Conservation (phyloP, 768 basidiomycete genomes). For the Rubroboletus satanas region DNA sequence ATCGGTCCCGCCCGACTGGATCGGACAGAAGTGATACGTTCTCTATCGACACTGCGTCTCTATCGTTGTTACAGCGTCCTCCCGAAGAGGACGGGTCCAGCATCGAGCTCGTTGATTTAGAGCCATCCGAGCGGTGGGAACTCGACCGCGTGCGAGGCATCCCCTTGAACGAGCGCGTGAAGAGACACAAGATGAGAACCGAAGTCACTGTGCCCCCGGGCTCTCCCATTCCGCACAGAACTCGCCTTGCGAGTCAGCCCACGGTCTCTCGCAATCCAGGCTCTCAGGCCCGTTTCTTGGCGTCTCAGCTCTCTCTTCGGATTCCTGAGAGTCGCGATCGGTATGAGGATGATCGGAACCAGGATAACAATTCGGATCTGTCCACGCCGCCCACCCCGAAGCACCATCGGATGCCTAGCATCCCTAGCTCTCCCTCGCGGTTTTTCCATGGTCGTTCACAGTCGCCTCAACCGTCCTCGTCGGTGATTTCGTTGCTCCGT, state of each 20-base stretch:
- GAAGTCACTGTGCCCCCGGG: conserved; percentile 20
- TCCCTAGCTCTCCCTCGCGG: conserved; percentile 30
- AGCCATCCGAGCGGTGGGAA: conserved; percentile 41
- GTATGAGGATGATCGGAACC: conserved; percentile 30
- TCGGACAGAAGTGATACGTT: conserved; percentile 25
- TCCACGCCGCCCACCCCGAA: conserved; percentile 33
- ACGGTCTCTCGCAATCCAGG: conserved; percentile 24
- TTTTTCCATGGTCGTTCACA: conserved; percentile 31
- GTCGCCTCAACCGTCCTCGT: conserved; percentile 33
- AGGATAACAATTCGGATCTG: conserved; percentile 30
- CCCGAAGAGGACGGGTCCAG: conserved; percentile 47
- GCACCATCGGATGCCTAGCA: conserved; percentile 28
- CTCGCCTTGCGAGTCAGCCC: conserved; percentile 29
- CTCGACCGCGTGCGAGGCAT: conserved; percentile 42
- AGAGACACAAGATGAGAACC: conserved; percentile 34
- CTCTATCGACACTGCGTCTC: conserved; percentile 18
- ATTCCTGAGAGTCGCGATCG: conserved; percentile 32
- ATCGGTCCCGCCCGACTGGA: conserved; percentile 8
- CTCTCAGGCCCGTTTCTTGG: conserved; percentile 31
- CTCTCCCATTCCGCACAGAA: conserved; percentile 27
- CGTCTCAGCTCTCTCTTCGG: conserved; percentile 32
- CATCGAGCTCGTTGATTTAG: conserved; percentile 52
- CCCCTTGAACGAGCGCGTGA: conserved; percentile 40
- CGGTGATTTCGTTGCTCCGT: conserved; percentile 32
- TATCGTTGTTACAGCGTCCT: conserved; percentile 17